Evolutionary conservation across 176 grass and related monocot genomes (phyloP).

Genomic region (Bonia amplexicaulis): DNA sequence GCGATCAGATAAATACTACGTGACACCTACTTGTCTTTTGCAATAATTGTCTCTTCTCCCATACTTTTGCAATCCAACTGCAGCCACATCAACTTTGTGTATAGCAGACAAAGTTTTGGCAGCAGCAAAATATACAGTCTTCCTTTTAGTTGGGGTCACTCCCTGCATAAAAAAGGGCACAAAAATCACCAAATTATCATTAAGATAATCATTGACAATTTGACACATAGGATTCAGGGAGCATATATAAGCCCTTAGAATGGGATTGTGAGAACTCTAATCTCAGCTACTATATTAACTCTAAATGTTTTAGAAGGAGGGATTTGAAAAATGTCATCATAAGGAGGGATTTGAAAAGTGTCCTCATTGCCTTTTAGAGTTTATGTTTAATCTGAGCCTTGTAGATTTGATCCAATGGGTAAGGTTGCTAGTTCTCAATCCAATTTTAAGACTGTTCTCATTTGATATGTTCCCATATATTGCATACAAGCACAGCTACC

Average conservation of each 20-base stretch:
- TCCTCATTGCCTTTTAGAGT: background rate
- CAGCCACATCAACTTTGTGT: conserved; percentile 69
- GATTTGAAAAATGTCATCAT: background rate
- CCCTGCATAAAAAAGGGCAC: conserved; percentile 34
- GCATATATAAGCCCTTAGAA: background rate
- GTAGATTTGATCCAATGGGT: background rate
- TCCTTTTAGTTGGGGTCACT: conserved; percentile 55
- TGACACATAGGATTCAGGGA: background rate
- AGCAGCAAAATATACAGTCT: conserved; percentile 55
- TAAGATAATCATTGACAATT: background rate
- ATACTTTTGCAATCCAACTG: conserved; percentile 77
- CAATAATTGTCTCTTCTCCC: conserved; percentile 93
- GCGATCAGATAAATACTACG: background rate
- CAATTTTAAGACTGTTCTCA: background rate
- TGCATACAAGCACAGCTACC: background rate
- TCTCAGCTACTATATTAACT: background rate
- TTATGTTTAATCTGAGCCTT: background rate
- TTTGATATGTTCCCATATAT: background rate
- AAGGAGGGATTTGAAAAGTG: background rate
- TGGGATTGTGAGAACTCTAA: background rate
- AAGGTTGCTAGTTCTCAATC: background rate
- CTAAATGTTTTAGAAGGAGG: background rate
- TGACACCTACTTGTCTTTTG: conserved; percentile 74
- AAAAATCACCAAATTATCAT: conserved; percentile 2
- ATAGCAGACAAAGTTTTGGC: conserved; percentile 67